phyloP scores from a whole-genome alignment of 495 filamentous ascomycete genomes.

The Trichoderma erinaceum region DNA sequence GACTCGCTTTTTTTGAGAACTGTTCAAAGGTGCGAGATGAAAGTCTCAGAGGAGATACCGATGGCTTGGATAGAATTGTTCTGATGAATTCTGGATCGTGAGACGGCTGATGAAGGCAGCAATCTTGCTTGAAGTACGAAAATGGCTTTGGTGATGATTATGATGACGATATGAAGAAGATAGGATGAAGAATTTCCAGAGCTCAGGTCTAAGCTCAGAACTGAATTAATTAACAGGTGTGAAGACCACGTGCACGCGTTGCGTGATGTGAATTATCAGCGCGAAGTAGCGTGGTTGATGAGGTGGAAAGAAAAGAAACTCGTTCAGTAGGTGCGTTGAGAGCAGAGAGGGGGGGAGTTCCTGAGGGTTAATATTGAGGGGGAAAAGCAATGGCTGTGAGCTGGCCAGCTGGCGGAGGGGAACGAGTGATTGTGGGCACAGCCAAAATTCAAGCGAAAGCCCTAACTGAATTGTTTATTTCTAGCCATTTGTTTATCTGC shows the following conservation, averaged over 20 bases:
- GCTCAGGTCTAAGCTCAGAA: background rate
- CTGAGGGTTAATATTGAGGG: background rate
- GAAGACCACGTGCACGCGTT: background rate
- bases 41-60: background rate
- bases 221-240: background rate
- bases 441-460: conserved; percentile 4
- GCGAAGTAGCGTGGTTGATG: background rate
- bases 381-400: background rate
- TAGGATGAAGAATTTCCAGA: background rate
- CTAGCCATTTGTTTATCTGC: background rate
- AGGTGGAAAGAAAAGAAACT: background rate
- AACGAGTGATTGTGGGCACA: background rate
- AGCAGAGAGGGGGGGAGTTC: background rate
- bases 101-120: background rate
- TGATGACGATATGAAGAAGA: background rate
- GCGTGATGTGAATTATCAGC: background rate
- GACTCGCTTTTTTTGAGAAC: background rate
- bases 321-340: background rate
- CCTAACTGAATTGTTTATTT: background rate
- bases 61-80: background rate
- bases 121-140: background rate
- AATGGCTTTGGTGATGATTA: background rate
- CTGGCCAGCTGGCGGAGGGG: conserved; percentile 8
- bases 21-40: background rate
- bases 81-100: background rate